phyloP scores from a whole-genome alignment of 768 basidiomycete genomes.

The Leccinum incarnatum region DNA sequence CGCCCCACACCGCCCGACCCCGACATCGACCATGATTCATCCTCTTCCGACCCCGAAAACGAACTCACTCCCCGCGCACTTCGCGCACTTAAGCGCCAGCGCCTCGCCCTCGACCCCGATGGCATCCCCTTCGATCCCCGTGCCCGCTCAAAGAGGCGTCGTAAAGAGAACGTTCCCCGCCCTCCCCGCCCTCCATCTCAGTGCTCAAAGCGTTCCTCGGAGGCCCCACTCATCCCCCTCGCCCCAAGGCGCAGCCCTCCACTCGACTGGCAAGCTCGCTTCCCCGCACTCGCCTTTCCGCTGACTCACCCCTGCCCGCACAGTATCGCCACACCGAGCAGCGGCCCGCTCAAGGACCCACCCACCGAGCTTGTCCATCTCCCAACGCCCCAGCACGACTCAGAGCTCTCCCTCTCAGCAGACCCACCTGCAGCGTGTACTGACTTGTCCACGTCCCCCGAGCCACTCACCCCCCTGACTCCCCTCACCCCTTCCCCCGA shows the following conservation, averaged over 20 bases:
- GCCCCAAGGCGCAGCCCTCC: not conserved
- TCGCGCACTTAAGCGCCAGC: conserved; percentile 33
- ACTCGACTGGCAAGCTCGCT: conserved; percentile 1
- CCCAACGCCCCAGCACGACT: not conserved
- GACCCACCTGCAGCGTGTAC: not conserved
- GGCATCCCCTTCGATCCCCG: conserved; percentile 20
- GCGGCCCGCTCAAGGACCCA: conserved; percentile 2
- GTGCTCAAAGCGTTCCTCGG: conserved; percentile 15
- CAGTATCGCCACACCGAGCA: conserved; percentile 5
- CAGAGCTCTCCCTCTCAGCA: not conserved
- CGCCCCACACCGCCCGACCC: conserved; percentile 1
- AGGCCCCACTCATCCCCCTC: conserved; percentile 5
- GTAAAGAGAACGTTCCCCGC: conserved; percentile 19
- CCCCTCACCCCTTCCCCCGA: conserved; percentile 24
- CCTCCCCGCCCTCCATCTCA: not conserved
- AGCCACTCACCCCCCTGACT: conserved; percentile 20
- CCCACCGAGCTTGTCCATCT: not conserved
- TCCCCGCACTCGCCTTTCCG: not conserved
- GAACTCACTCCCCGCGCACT: conserved; percentile 35
- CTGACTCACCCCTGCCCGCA: not conserved
- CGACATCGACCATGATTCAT: conserved; percentile 20
- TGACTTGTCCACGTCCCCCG: conserved; percentile 6
- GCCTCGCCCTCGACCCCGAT: conserved; percentile 31
- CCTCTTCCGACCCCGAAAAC: conserved; percentile 25
- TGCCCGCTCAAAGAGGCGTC: conserved; percentile 18